These are phyloP conservation scores for Mycena rosella DNA, from an alignment of 768 basidiomycete species.

Conservation along the genomic window DNA sequence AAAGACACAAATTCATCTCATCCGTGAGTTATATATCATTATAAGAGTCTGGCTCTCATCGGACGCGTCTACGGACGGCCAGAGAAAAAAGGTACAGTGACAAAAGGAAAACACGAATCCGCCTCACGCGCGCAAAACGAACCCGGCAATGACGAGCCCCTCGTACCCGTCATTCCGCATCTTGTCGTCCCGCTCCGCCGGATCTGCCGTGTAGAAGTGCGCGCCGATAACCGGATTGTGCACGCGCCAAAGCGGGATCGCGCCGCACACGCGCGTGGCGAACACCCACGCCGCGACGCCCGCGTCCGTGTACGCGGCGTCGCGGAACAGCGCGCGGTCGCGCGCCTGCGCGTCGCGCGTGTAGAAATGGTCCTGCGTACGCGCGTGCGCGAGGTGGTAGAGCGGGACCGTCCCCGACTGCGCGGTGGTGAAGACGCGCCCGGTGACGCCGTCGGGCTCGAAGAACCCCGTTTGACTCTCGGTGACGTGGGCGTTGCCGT, in stretches of 20 bases:
- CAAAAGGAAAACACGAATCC: too few relatives aligned
- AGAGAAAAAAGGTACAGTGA: too few relatives aligned
- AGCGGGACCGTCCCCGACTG: constrained; percentile 20
- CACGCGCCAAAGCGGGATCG: constrained; percentile 22
- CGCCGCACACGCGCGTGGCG: constrained; percentile 18
- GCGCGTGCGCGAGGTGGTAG: constrained; percentile 16
- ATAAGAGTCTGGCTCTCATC: too few relatives aligned
- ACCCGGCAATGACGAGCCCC: neutral
- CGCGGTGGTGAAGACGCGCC: neutral
- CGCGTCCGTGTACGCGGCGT: neutral
- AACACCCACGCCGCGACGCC: constrained; percentile 18
- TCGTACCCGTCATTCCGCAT: neutral
- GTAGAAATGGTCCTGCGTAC: constrained; percentile 15
- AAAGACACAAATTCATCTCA: too few relatives aligned
- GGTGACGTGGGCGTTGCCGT: too few relatives aligned
- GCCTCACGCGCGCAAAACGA: neutral
- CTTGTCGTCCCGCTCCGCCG: neutral
- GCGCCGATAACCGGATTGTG: neutral
- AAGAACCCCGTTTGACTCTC: neutral
- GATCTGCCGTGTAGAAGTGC: constrained; percentile 20
- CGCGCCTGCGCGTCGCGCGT: constrained; percentile 16
- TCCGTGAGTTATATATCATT: too few relatives aligned
- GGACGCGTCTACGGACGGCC: too few relatives aligned
- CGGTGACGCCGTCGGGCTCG: constrained; percentile 25
- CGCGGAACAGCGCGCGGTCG: neutral